Evolutionary conservation across 2,329 filamentous ascomycete species (phyloP), one percentile per base, ranked within the genome.

Genomic region (Cladobotryum mycophilum): DNA sequence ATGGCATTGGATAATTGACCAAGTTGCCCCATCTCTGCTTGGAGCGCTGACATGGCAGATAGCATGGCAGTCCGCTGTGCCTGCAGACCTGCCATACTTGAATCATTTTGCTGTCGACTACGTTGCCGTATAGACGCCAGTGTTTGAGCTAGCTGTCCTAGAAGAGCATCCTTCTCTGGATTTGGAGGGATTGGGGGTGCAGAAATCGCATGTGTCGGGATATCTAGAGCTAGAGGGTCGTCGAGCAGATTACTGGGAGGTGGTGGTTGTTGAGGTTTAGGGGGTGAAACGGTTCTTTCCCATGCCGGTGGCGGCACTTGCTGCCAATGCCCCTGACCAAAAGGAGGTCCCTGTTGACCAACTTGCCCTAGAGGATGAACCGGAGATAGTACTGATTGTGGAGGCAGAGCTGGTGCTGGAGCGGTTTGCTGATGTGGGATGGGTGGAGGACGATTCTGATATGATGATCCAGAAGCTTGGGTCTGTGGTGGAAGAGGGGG

Each of bases 131-230:
- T 84, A 37, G 80, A 72, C 49, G 83, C 76, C 3, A 97, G 74
- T 0, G 84, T 81, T 50, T 79, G 75, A 35, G 85, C 89, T 30
- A 97, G 79, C 41, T 90, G 86, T 48, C 80, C 79, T 3, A 96
- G 77, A 14, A 97, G 80, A 17, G 87, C 85, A 67, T 97, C 90
- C 65, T 96, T 96, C 69, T 97, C 89, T 0, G 93, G 93, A 61
- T 99, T 99, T 0, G 90, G 91, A 0, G 93, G 92, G 33, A 96
- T 89, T 0, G 92, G 91, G 1, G 93, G 92, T 1, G 89, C 82
- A 5, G 85, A 77, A 7, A 82, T 64, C 18, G 76, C 71, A 4
- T 71, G 66, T 1, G 73, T 68, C 2, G 79, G 74, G 12, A 79
- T 70, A 14, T 72, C 60, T 20, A 81, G 67, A 9, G 74, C 75